Percentiles rank a stretch among this genome's conserved stretches.
Conservation (phyloP, 805 yeast species). For the Danielozyma ontarioensis region DNA sequence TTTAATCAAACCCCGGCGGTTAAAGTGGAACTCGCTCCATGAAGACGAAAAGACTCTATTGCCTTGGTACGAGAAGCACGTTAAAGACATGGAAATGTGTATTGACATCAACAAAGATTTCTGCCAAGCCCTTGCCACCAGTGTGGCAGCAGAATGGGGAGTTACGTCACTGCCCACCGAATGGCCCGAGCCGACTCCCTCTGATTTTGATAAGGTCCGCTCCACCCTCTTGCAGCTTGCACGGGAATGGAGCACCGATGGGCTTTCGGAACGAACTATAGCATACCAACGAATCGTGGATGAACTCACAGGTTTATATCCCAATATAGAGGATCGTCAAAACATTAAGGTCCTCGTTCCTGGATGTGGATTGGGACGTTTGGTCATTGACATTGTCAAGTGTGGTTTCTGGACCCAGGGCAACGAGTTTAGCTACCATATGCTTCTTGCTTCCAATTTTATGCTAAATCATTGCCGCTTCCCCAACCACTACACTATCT, state of each 20-base stretch:
- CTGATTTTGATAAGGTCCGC: constrained; percentile 54
- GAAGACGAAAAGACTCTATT: constrained; percentile 36
- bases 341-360: constrained; percentile 48
- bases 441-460: constrained; percentile 53
- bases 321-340: constrained; percentile 30
- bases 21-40: constrained; percentile 25
- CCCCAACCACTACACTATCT: constrained; percentile 36
- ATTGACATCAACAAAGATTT: constrained; percentile 43
- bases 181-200: constrained; percentile 38
- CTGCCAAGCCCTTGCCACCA: constrained; percentile 35
- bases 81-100: constrained; percentile 35
- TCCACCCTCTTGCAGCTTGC: constrained; percentile 51
- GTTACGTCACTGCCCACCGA: constrained; percentile 26
- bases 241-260: constrained; percentile 61
- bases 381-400: constrained; percentile 50
- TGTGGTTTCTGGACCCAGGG: constrained; percentile 62
- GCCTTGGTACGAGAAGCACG: constrained; percentile 46
- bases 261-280: constrained; percentile 37
- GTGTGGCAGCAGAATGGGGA: constrained; percentile 49
- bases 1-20: constrained; percentile 26
- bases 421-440: constrained; percentile 61
- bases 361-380: constrained; percentile 61
- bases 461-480: constrained; percentile 44
- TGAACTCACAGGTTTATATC: constrained; percentile 30
- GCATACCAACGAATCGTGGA: constrained; percentile 35